phyloP scores from a whole-genome alignment of 192 early-diverging fungal genomes.

The Globomyces pollinis-pini region DNA sequence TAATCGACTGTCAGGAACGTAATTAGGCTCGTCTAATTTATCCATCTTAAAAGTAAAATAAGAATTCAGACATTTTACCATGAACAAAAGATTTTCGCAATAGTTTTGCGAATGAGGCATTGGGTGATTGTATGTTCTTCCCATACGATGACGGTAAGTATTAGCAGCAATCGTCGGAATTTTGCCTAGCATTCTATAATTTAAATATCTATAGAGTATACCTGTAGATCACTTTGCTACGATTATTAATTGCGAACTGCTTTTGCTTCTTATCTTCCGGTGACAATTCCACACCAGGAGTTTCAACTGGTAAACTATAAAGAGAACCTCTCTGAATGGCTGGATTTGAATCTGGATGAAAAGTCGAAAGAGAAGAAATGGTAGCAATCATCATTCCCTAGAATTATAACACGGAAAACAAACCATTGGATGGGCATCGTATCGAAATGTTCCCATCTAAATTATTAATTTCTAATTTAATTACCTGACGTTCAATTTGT shows the following conservation, averaged over 20 bases:
- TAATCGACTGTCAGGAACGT: conserved; percentile 49
- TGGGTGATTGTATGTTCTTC: conserved; percentile 44
- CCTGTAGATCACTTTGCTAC: conserved; percentile 7
- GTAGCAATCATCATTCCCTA: conserved; percentile 50
- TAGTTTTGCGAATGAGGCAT: conserved; percentile 41
- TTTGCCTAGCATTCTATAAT: conserved; percentile 43
- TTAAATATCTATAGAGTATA: no score
- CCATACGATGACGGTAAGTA: conserved; percentile 55
- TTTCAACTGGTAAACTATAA: conserved; percentile 31
- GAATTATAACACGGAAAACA: conserved; percentile 16
- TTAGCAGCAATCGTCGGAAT: conserved; percentile 57
- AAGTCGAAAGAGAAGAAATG: conserved; percentile 55
- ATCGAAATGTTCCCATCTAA: conserved; percentile 41
- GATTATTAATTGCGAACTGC: not conserved
- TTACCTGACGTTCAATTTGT: conserved; percentile 47
- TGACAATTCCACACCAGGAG: conserved; percentile 10
- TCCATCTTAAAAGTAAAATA: no score
- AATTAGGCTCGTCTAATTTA: conserved; percentile 48
- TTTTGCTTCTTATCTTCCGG: conserved; percentile 10
- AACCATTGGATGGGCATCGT: conserved; percentile 58
- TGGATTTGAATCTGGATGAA: conserved; percentile 63
- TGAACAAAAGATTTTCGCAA: conserved; percentile 61
- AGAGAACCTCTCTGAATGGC: conserved; percentile 49
- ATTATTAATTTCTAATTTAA: no score
- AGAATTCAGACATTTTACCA: no score